Evolutionary conservation across 1,284 basidiomycete genomes (phyloP), one percentile per base, ranked within the genome.

Genomic region (Mycena citricolor): DNA sequence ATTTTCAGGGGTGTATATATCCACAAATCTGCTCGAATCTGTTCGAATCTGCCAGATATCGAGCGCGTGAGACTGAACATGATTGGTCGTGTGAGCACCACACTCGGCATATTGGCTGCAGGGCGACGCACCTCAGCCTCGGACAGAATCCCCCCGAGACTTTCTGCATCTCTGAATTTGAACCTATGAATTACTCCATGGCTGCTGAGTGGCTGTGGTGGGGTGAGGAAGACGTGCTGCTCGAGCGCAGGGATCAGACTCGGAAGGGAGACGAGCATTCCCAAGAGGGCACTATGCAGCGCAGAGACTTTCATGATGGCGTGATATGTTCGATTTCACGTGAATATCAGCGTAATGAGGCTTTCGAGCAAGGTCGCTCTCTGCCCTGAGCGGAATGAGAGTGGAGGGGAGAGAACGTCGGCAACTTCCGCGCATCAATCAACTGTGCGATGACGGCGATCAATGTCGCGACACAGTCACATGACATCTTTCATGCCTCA

Each of bases 31-130:
- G 11, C 37, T 49, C 2, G 61, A 52, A 22, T 34, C 37, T 12
- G 38, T 4, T 17, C 35, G 25, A 19, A 66, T 51, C 35, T 70
- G 65, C 71, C 72, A 74, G 22, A 73, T 45, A 53, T 74, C 71
- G 14, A 71, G 57, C 39, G 64, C 50, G 45, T 67, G 53, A 22
- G 60, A 54, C 70, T 72, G 24, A 4, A 36, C 28, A 48, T 6
- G 35, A 21, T 32, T 44, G 49, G 48, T 48, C 39, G 35, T 39
- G 42, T 41, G 41, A 47, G 32, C 37, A 44, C 8, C 12, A 28
- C 20, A 40, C 30, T 14, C 19, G 17, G 25, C 23, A 16, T 5
- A n/a, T 19, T 17, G 13, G 32, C 7, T 24, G 45, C 19, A 7
- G 13, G n/a, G 7, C n/a, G 2, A 41, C 47, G 16, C 38, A 50